phyloP scores from a whole-genome alignment of 306 rosid species.

The Prunus mume region DNA sequence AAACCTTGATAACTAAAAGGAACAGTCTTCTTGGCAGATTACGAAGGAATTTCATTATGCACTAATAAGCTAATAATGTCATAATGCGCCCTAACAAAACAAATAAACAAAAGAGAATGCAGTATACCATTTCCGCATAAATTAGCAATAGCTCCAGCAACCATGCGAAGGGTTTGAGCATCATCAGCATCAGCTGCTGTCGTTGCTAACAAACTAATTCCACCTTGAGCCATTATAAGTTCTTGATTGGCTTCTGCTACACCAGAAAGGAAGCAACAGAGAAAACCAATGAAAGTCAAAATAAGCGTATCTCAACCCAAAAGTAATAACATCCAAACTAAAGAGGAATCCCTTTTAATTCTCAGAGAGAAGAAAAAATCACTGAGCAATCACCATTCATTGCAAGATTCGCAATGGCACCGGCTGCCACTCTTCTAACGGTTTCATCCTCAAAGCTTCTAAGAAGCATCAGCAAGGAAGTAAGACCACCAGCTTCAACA shows the following conservation, averaged over 20 bases:
- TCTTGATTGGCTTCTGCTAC: conserved; percentile 92
- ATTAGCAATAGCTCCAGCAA: conserved; percentile 97
- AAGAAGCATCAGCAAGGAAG: conserved; percentile 93
- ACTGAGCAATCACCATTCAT: conserved; percentile 69
- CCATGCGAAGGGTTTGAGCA: conserved; percentile 98
- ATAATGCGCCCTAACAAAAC: not conserved
- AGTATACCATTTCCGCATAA: conserved; percentile 89
- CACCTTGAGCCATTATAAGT: conserved; percentile 89
- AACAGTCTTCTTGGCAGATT: not conserved
- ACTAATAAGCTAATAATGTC: not conserved
- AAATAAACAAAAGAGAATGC: conserved; percentile 3
- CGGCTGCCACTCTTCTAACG: conserved; percentile 94
- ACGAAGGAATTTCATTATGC: not conserved
- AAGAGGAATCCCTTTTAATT: conserved; percentile 11
- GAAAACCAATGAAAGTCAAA: conserved; percentile 14
- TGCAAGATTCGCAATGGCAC: conserved; percentile 98
- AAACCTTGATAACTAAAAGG: not conserved
- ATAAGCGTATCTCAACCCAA: conserved; percentile 7
- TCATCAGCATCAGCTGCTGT: conserved; percentile 98
- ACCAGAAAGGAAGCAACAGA: conserved; percentile 32
- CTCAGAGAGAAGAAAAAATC: conserved; percentile 11
- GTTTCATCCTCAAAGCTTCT: conserved; percentile 96
- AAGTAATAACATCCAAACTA: conserved; percentile 16
- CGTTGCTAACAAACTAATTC: conserved; percentile 80
- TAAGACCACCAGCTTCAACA: conserved; percentile 95